Evolutionary conservation across 495 filamentous ascomycete species (phyloP).

Genomic region (Daldinia grandis): DNA sequence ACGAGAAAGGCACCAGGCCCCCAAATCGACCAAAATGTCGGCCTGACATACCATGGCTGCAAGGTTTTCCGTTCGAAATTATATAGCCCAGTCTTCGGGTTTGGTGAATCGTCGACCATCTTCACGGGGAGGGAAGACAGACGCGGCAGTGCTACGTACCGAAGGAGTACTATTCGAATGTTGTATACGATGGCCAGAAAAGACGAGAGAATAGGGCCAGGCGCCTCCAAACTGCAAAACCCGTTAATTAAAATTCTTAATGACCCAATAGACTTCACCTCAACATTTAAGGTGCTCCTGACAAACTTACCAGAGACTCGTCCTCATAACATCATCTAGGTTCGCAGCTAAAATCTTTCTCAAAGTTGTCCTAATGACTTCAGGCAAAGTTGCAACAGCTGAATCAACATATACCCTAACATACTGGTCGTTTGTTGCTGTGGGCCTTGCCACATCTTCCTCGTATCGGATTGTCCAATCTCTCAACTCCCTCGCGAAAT

Average conservation of each 20-base stretch:
- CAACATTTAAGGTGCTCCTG: background rate
- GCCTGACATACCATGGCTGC: conserved; percentile 1
- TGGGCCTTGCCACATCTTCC: background rate
- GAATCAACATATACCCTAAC: background rate
- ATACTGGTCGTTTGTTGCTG: background rate
- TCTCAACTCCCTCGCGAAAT: background rate
- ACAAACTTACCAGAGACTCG: background rate
- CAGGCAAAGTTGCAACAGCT: background rate
- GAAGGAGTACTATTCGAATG: background rate
- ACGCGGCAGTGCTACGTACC: background rate
- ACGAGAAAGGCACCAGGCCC: background rate
- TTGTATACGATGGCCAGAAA: background rate
- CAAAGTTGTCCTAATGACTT: background rate
- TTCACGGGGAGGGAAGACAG: background rate
- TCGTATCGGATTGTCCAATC: background rate
- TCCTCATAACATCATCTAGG: background rate
- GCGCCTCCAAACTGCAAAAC: background rate
- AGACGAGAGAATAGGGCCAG: background rate
- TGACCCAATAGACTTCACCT: background rate
- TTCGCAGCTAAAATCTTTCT: background rate
- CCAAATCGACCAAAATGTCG: background rate
- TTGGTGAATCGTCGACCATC: background rate
- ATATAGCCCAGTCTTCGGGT: background rate
- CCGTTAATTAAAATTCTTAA: background rate
- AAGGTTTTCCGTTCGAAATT: conserved; percentile 3